Evolutionary conservation across 78 protist species (phyloP), one percentile per base, ranked within the genome.

Genomic region (Cavenderia fasciculata): DNA sequence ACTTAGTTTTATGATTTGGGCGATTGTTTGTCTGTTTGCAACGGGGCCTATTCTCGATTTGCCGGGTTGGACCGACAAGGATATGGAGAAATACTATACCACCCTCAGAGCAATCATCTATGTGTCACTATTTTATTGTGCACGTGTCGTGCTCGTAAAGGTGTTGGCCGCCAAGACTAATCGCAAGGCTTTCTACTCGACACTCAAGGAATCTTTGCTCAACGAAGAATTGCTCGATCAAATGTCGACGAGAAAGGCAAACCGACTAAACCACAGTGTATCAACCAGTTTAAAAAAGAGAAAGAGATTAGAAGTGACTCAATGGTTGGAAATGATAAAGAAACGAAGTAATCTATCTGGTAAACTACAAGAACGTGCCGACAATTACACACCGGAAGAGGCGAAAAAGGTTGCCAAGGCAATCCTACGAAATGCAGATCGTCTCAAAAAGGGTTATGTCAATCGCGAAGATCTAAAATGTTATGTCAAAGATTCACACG

Each of bases 121-220:
- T 56, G 90, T 82, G 0, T n/a, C 70, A 19, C 41, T 82, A 18
- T 70, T 82, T 23, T 82, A 82, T 43, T 82, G 90, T 63, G 90
- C 62, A 18, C 25, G 90, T 19, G 78, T 82, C 0, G 76, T 65
- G 2, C 38, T 82, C 0, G 90, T 82, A 4, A 82, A 82, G 47
- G 56, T 82, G 0, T 31, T 82, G 36, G 90, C 90, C 0, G 90
- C 90, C 2, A 82, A 74, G 57, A 82, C 90, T 40, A 82, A 82
- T 33, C 34, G 90, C 29, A 82, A 82, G 54, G 90, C 90, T 27
- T 82, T 82, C 16, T 82, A 82, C 23, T 41, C 79, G 7, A 57
- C 78, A 2, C 36, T 82, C 4, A 82, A 82, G 63, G 21, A 51
- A 43, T 82, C 90, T 2, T 40, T 82, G 7, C 25, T 82, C 43